These are phyloP conservation scores for Talaromyces pinophilus DNA, from an alignment of 2,329 filamentous ascomycete genomes.

Conservation along the genomic window DNA sequence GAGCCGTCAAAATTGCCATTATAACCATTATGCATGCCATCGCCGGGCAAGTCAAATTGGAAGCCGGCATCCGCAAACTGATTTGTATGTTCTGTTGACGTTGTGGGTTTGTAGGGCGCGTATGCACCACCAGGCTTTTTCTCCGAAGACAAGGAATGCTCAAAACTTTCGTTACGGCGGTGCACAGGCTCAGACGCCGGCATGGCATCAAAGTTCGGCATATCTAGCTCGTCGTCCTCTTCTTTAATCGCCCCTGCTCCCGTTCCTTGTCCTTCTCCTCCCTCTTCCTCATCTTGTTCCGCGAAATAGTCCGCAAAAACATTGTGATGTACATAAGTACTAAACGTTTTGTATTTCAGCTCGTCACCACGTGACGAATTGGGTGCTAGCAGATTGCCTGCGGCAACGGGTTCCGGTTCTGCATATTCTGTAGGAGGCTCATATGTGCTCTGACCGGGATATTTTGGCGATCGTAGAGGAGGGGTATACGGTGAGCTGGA, in stretches of 20 bases:
- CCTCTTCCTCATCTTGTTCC: slow-evolving; percentile 40
- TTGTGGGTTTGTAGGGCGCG: slow-evolving; percentile 38
- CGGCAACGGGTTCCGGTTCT: slow-evolving; percentile 18
- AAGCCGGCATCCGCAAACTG: slow-evolving; percentile 57
- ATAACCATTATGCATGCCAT: slow-evolving; percentile 11
- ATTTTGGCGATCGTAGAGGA: slow-evolving; percentile 30
- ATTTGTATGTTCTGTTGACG: slow-evolving; percentile 50
- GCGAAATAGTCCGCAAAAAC: slow-evolving; percentile 56
- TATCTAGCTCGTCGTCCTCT: slow-evolving; percentile 52
- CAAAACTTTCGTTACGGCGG: slow-evolving; percentile 21
- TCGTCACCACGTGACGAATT: slow-evolving; percentile 15
- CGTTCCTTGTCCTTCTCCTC: slow-evolving; percentile 39
- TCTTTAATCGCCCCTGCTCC: slow-evolving; percentile 43
- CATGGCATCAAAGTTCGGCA: slow-evolving; percentile 65
- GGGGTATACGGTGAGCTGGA: slow-evolving; percentile 22
- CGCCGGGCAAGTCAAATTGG: slow-evolving; percentile 68
- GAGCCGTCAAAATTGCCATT: slow-evolving; percentile 11
- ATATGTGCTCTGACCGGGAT: slow-evolving; percentile 40
- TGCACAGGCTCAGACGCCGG: slow-evolving; percentile 29
- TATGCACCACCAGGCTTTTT: slow-evolving; percentile 33
- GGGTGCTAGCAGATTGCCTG: slow-evolving; percentile 17
- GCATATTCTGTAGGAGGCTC: slow-evolving; percentile 29
- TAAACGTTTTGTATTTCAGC: slow-evolving; percentile 24
- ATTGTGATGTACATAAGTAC: slow-evolving; percentile 37
- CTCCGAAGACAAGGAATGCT: slow-evolving; percentile 19